Conservation (phyloP, 441 rosid genomes). For the Populus hybrid region DNA sequence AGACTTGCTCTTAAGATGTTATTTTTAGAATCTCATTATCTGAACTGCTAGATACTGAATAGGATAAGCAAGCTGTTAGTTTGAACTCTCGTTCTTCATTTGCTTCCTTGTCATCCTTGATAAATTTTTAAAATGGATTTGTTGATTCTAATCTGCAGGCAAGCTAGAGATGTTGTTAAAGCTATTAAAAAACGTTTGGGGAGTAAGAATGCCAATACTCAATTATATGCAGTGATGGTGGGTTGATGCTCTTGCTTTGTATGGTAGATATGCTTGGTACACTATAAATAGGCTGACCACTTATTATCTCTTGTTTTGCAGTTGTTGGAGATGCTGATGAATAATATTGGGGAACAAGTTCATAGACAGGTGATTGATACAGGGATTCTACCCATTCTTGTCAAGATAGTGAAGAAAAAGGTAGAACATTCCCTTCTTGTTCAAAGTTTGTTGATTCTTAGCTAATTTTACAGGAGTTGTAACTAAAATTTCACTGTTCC, state of each 20-base stretch:
- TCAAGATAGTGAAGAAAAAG: slow-evolving; percentile 97
- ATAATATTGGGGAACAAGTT: slow-evolving; percentile 78
- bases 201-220: slow-evolving; percentile 65
- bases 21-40: background rate
- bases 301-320: slow-evolving; percentile 30
- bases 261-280: background rate
- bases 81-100: background rate
- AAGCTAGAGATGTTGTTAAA: slow-evolving; percentile 78
- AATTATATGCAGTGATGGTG: slow-evolving; percentile 84
- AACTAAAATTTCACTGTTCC: slow-evolving; percentile 3
- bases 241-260: slow-evolving; percentile 25
- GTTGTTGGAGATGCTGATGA: slow-evolving; percentile 98
- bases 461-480: background rate
- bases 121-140: slow-evolving; percentile 19
- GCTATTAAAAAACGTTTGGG: slow-evolving; percentile 88
- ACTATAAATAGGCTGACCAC: background rate
- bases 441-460: background rate
- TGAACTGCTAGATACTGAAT: background rate
- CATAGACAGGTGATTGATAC: slow-evolving; percentile 78
- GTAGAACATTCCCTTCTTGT: slow-evolving; percentile 31
- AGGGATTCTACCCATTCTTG: slow-evolving; percentile 74
- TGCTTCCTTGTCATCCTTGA: slow-evolving; percentile 1
- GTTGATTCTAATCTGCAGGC: slow-evolving; percentile 46
- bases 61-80: background rate
- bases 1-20: background rate